Evolutionary conservation across 1,139 yeast genomes (phyloP), one percentile per base, ranked within the genome.

Genomic region (Geotrichum carabidarum): DNA sequence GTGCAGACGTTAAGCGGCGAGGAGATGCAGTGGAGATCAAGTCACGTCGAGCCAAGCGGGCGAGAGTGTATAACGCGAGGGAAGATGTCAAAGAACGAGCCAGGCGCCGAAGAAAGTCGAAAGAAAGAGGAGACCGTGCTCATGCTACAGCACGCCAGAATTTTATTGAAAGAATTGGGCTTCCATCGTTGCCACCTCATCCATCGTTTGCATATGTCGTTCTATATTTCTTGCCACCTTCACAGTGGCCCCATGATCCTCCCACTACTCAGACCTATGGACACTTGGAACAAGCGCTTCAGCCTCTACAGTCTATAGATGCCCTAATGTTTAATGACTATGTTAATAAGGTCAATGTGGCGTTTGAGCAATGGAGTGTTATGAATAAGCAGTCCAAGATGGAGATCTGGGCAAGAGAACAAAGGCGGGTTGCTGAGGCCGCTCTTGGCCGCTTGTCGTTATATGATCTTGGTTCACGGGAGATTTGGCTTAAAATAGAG

Each of bases 221-320:
- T 7, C 63, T 77, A 7, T 77, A 71, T 57, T 76, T 77, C 59
- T 60, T 78, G 4, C 74, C 78, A 1, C 74, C 79, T 1, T 54
- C 65, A 12, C 67, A 67, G 37, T 78, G 81, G 81, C 80, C 81
- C 0, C 75, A 73, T 50, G 79, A 76, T 52, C 78, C 78, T 1
- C 80, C 80, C 11, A 74, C 78, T 1, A 62, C 67, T 44, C 76
- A 75, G 58, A 75, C 79, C 0, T 72, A 68, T 53, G 57, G 45
- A n/a, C 62, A 63, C 41, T 59, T 72, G 14, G 65, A 68, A 53
- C 58, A 58, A 0, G 62, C 63, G 11, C 51, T 70, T 14, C 66
- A 63, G 42, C 60, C 64, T 18, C 34, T 60, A 36, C 44, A 36
- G 7, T 44, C 41, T 44, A 31, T 38, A 17, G 53, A 52, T 35